Conservation (phyloP, 495 filamentous ascomycete species). For the Halenospora varia region DNA sequence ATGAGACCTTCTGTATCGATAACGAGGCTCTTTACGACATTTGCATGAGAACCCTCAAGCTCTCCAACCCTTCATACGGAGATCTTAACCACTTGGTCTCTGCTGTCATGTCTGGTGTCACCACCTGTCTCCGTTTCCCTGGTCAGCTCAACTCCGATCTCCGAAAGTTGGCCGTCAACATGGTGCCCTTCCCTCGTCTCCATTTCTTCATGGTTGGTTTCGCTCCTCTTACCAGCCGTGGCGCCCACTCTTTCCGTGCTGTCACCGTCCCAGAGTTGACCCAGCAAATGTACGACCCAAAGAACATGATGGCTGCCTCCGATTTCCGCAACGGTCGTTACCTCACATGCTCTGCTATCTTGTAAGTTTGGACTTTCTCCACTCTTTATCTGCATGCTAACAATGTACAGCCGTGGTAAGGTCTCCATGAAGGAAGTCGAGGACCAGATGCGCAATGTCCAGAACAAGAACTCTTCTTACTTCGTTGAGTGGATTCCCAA, state of each 20-base stretch:
- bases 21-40: constrained; percentile 99
- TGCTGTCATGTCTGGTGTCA: constrained; percentile 99
- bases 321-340: constrained; percentile 99
- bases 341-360: constrained; percentile 99
- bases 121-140: constrained; percentile 97
- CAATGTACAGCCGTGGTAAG: constrained; percentile 70
- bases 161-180: constrained; percentile 99
- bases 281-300: constrained; percentile 99
- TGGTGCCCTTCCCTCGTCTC: constrained; percentile 99
- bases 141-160: constrained; percentile 99
- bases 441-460: constrained; percentile 99
- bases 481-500: constrained; percentile 99
- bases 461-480: constrained; percentile 99
- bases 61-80: constrained; percentile 96
- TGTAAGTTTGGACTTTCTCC: constrained; percentile 33
- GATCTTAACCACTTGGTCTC: constrained; percentile 99
- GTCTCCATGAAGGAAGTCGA: constrained; percentile 99
- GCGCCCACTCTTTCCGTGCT: constrained; percentile 92
- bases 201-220: constrained; percentile 99
- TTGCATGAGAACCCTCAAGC: constrained; percentile 99
- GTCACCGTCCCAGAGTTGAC: constrained; percentile 97
- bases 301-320: constrained; percentile 99
- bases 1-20: constrained; percentile 99
- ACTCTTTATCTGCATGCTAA: constrained; percentile 43
- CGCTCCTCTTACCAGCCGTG: constrained; percentile 95